Base-by-base conservation (phyloP, 106 monocot genomes). In the Gastrodia elata region DNA sequence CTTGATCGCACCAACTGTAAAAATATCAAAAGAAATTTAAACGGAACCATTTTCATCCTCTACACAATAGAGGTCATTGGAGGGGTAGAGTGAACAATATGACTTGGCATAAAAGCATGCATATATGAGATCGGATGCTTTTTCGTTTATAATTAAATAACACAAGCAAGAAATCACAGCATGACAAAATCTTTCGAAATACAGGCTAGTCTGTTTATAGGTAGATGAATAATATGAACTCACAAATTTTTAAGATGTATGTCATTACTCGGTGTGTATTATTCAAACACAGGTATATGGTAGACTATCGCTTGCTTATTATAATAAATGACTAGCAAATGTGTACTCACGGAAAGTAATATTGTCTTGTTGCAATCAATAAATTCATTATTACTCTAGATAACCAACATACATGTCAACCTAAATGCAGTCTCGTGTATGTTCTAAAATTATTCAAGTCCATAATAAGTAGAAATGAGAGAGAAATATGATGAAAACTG, bases 141-240 rank as follows among this genome's bases (percentile, higher is more conserved):
- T 8, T 26, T 65, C 35, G 65, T 65, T 65, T 65, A 65, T 65
- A 15, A 4, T 33, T 13, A 16, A 3, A 65, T 65, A 34, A 65
- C 4, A 24, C 11, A 13, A 7, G 34, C 10, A 58, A 22, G n/a
- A n/a, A n/a, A n/a, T n/a, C n/a, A n/a, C n/a, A n/a, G 30, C 65
- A 65, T 65, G 34, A 65, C 32, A 28, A 64, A 64, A n/a, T 33
- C 9, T 33, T 64, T 32, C 64, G 11, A 64, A 64, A 64, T 64
- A 33, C 8, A 8, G 1, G 11, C 16, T 61, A 27, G 28, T 61
- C 59, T 27, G 64, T 64, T 33, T 33, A 32, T 64, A 25, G 15
- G 33, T 1, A 33, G 8, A 28, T 15, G 30, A 30, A 30, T 27
- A 2, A 64, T 32, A 11, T 30, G 28, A 64, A 30, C 22, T 20